Evolutionary conservation across 2,329 filamentous ascomycete species (phyloP).

Genomic region (Sporothrix globosa): DNA sequence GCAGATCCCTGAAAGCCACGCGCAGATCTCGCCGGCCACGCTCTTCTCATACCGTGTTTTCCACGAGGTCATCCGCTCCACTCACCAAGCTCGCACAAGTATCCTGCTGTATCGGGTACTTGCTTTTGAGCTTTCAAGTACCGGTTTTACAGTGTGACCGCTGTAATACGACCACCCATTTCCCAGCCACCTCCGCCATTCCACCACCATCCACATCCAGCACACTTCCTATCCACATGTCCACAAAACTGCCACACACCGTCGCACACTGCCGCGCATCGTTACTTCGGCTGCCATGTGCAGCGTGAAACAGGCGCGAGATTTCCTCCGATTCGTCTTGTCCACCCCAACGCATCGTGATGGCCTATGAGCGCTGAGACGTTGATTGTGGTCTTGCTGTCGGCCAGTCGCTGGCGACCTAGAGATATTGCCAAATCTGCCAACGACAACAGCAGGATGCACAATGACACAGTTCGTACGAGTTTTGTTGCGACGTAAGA

Average conservation of each 20-base stretch:
- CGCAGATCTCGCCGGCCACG: slow-evolving; percentile 45
- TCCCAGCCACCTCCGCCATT: neutral
- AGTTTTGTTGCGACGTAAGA: neutral
- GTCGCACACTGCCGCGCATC: slow-evolving; percentile 15
- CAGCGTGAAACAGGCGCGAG: slow-evolving; percentile 24
- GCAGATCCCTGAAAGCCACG: slow-evolving; percentile 47
- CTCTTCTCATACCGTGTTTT: slow-evolving; percentile 37
- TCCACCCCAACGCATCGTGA: slow-evolving; percentile 5
- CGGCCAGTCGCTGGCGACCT: neutral
- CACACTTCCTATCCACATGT: neutral
- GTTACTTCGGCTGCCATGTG: slow-evolving; percentile 16
- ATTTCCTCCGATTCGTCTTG: slow-evolving; percentile 17
- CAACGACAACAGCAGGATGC: neutral
- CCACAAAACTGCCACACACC: neutral
- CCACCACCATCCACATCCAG: neutral
- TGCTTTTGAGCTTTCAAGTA: neutral
- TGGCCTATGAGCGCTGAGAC: too few species aligned
- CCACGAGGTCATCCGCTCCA: slow-evolving; percentile 37
- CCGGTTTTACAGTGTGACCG: neutral
- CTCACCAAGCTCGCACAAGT: slow-evolving; percentile 26
- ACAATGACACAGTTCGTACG: neutral
- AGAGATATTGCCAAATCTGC: slow-evolving; percentile 6
- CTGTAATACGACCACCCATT: neutral
- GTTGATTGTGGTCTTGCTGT: neutral
- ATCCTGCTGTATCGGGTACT: slow-evolving; percentile 30